These are phyloP conservation scores for Rhazya stricta DNA, from an alignment of 257 asterid species.

Conservation along the genomic window DNA sequence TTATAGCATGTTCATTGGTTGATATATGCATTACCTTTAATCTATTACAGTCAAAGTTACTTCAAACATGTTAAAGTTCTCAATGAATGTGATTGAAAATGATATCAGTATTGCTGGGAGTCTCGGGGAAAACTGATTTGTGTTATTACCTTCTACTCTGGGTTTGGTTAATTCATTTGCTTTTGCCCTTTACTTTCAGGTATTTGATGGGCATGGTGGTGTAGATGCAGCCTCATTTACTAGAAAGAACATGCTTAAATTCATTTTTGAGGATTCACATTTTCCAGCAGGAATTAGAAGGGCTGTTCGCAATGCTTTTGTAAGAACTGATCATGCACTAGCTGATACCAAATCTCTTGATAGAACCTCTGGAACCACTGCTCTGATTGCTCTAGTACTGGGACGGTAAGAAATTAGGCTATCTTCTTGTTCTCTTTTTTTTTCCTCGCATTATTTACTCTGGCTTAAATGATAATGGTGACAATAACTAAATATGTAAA, in stretches of 20 bases:
- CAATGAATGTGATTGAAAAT: background rate
- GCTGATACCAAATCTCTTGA: slow-evolving; percentile 68
- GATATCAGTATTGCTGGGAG: background rate
- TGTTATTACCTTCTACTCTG: background rate
- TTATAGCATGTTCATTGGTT: background rate
- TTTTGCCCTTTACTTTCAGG: slow-evolving; percentile 40
- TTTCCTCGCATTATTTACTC: background rate
- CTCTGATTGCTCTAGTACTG: slow-evolving; percentile 55
- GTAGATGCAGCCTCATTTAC: slow-evolving; percentile 78
- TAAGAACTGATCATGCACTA: slow-evolving; percentile 63
- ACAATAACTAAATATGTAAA: too few species aligned
- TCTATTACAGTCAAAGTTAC: background rate
- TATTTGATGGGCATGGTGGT: slow-evolving; percentile 88
- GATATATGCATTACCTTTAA: background rate
- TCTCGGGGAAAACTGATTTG: background rate
- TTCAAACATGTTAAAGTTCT: background rate
- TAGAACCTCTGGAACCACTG: slow-evolving; percentile 73
- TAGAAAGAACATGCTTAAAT: slow-evolving; percentile 54
- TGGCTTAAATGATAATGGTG: background rate
- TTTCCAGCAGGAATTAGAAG: slow-evolving; percentile 57
- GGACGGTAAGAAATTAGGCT: slow-evolving; percentile 49
- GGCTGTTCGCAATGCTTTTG: slow-evolving; percentile 71
- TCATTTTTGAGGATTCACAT: slow-evolving; percentile 62
- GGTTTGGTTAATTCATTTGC: background rate
- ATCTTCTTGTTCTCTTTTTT: background rate